Evolutionary conservation across 805 yeast species (phyloP).

Genomic region (Alloascoidea hylecoeti): DNA sequence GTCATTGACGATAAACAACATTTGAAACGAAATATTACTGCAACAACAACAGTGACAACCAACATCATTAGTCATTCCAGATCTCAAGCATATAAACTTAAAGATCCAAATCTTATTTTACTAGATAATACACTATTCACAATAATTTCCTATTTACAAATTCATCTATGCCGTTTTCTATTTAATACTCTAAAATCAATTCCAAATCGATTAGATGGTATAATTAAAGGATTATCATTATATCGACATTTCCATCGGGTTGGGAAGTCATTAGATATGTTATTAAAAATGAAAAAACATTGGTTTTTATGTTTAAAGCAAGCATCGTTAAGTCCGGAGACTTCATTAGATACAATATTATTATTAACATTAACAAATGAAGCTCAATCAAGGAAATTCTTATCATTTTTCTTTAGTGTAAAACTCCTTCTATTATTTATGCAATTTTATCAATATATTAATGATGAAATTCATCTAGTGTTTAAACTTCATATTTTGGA

Average conservation of each 20-base stretch:
- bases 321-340: neutral
- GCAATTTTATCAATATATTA: neutral
- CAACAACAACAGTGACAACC: neutral
- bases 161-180: too few species aligned
- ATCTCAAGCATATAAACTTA: neutral
- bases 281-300: too few species aligned
- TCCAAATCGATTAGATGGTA: neutral
- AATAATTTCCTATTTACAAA: too few species aligned
- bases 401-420: neutral
- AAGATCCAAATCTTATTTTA: neutral
- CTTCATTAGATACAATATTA: neutral
- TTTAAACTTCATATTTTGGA: neutral
- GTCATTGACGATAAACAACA: too few species aligned
- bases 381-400: too few species aligned
- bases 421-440: neutral
- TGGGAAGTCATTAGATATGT: neutral
- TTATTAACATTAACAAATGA: too few species aligned
- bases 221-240: neutral
- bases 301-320: neutral
- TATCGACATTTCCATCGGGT: conserved; percentile 1
- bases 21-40: neutral
- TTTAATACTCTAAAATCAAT: neutral
- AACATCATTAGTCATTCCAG: neutral
- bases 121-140: neutral
- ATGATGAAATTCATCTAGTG: neutral